Percentiles rank a stretch among this genome's conserved stretches.
phyloP scores from a whole-genome alignment of 1,284 basidiomycete genomes.

The Boletellus sp. region DNA sequence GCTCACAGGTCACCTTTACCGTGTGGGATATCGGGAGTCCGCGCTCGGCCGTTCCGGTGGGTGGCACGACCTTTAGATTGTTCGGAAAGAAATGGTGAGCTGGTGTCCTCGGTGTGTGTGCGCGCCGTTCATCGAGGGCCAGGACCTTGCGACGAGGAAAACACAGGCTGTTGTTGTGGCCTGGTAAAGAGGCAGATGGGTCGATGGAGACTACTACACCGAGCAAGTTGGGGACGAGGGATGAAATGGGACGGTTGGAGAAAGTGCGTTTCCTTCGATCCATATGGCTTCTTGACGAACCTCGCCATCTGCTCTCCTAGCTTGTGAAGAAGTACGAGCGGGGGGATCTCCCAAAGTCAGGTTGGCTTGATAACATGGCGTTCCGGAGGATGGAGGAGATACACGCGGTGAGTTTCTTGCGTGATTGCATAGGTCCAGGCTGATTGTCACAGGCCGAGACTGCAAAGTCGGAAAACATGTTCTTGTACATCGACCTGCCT shows the following conservation, averaged over 20 bases:
- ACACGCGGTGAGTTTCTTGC: slow-evolving; percentile 66
- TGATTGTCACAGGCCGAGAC: slow-evolving; percentile 64
- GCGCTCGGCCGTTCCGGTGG: slow-evolving; percentile 71
- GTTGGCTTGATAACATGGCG: slow-evolving; percentile 93
- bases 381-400: slow-evolving; percentile 93
- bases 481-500: slow-evolving; percentile 92
- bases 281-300: not conserved
- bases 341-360: slow-evolving; percentile 88
- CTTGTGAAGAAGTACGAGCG: slow-evolving; percentile 95
- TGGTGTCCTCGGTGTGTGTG: not conserved
- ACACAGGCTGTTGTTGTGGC: slow-evolving; percentile 85
- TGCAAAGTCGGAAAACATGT: slow-evolving; percentile 84
- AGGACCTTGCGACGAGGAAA: slow-evolving; percentile 90
- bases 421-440: not conserved
- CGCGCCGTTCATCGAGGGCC: slow-evolving; percentile 4
- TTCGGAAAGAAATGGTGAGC: slow-evolving; percentile 88
- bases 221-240: slow-evolving; percentile 73
- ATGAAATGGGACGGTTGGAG: slow-evolving; percentile 93
- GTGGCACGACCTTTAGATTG: slow-evolving; percentile 85
- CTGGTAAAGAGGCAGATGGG: slow-evolving; percentile 81
- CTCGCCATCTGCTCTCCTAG: slow-evolving; percentile 37
- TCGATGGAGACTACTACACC: slow-evolving; percentile 80
- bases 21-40: slow-evolving; percentile 91
- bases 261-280: slow-evolving; percentile 53
- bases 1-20: slow-evolving; percentile 88